Base-by-base conservation (phyloP, 2,329 filamentous ascomycete genomes). In the Podosphaera fusca region DNA sequence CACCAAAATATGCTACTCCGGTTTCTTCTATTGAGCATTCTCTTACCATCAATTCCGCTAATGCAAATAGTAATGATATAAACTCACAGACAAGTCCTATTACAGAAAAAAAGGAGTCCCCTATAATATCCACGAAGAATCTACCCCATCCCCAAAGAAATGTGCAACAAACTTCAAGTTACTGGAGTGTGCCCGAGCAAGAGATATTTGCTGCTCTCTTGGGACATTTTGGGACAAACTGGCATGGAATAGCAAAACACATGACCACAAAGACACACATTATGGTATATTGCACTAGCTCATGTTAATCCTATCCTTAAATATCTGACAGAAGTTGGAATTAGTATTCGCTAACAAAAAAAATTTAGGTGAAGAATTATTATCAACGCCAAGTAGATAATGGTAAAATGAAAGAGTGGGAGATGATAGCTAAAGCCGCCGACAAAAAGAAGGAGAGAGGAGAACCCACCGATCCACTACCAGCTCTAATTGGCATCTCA, bases 231-330 rank as follows among this genome's bases (percentile, higher is more conserved):
- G 86, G 86, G 58, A 87, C 82, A 14, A 85, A 92, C 66, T 92
- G 85, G 79, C 72, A 73, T 54, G 78, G 77, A 3, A 90, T 90
- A 68, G 83, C 86, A 46, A 74, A 74, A 55, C 80, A 87, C 63
- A 88, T 92, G 83, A 82, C 83, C 55, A 87, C 85, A 3, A 90
- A 90, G 70, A 90, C 86, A 21, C 77, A 83, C 57, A 84, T 85
- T n/a, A 92, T 92, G 86, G 86, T 85, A 73, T 68, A 75, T 66
- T 63, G 56, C 55, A 50, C 54, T 52, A 49, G 57, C 61, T 65
- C 63, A 64, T 61, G 64, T 63, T 67, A 63, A 62, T 60, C 58
- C 60, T 52, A 63, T 61, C 56, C 58, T 60, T 59, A 65, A 58
- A 57, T 59, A 40, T 62, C 58, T 56, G 61, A 63, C 60, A 65